Conservation (phyloP, 1,284 basidiomycete genomes). For the Caloboletus inedulis region DNA sequence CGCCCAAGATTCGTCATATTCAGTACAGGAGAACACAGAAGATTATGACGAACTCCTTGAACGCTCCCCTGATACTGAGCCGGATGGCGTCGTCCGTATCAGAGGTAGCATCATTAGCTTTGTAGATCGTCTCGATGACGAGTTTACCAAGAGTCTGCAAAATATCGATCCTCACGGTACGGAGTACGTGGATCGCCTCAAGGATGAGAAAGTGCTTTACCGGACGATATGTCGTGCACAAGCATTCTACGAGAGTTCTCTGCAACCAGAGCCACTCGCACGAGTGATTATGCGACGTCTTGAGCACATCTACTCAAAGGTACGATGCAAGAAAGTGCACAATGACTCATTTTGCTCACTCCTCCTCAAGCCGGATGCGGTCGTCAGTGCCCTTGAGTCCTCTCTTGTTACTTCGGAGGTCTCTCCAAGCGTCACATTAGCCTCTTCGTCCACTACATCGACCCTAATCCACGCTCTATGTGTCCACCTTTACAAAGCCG, state of each 20-base stretch:
- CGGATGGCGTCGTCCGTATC: conserved; percentile 69
- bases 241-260: conserved; percentile 83
- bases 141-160: conserved; percentile 97
- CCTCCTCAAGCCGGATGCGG: conserved; percentile 76
- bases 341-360: conserved; percentile 7
- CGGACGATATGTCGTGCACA: conserved; percentile 91
- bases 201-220: conserved; percentile 95
- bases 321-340: conserved; percentile 30
- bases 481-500: conserved; percentile 90
- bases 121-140: conserved; percentile 95
- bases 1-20: conserved; percentile 67
- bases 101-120: conserved; percentile 93
- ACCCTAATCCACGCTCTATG: conserved; percentile 86
- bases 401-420: conserved; percentile 54
- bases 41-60: conserved; percentile 95
- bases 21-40: conserved; percentile 82
- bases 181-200: conserved; percentile 94
- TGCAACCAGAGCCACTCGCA: conserved; percentile 74
- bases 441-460: conserved; percentile 56
- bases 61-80: conserved; percentile 74
- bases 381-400: conserved; percentile 88
- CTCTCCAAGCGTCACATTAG: conserved; percentile 58
- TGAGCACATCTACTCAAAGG: conserved; percentile 99
- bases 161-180: conserved; percentile 98
- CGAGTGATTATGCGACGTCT: conserved; percentile 93